Percentiles rank a stretch among this genome's conserved stretches.
Evolutionary conservation across 1,139 yeast genomes (phyloP).

Genomic region (Debaryomyces nepalensis): DNA sequence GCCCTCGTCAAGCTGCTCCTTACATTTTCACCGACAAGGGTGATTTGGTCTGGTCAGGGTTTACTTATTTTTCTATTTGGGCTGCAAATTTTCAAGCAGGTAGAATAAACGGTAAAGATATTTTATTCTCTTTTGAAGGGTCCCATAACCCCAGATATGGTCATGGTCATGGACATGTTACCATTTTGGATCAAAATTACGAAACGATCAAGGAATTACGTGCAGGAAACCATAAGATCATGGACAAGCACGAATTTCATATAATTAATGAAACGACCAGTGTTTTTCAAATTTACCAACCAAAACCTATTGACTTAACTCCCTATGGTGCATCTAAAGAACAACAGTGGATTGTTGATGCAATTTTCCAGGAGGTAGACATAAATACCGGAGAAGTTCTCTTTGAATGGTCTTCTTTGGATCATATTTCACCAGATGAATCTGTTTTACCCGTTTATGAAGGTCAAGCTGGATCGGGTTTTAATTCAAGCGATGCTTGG

Average conservation of each 20-base stretch:
- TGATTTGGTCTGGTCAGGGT: constrained; percentile 42
- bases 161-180: constrained; percentile 44
- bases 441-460: constrained; percentile 31
- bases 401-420: constrained; percentile 44
- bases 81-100: constrained; percentile 39
- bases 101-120: constrained; percentile 27
- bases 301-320: constrained; percentile 31
- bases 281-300: constrained; percentile 36
- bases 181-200: constrained; percentile 32
- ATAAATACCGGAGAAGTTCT: constrained; percentile 38
- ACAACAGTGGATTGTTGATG: constrained; percentile 40
- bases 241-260: constrained; percentile 42
- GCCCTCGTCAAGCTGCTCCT: constrained; percentile 35
- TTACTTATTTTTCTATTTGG: constrained; percentile 34
- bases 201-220: constrained; percentile 32
- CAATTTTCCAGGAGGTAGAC: constrained; percentile 41
- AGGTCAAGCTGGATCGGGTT: constrained; percentile 38
- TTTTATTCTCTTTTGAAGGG: constrained; percentile 38
- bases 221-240: constrained; percentile 35
- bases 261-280: constrained; percentile 33
- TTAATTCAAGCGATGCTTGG: constrained; percentile 41
- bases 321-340: constrained; percentile 26
- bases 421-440: constrained; percentile 38
- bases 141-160: constrained; percentile 37
- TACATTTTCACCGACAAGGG: constrained; percentile 37